These are phyloP conservation scores for Lactarius akahatsu DNA, from an alignment of 768 basidiomycete genomes.

Conservation along the genomic window DNA sequence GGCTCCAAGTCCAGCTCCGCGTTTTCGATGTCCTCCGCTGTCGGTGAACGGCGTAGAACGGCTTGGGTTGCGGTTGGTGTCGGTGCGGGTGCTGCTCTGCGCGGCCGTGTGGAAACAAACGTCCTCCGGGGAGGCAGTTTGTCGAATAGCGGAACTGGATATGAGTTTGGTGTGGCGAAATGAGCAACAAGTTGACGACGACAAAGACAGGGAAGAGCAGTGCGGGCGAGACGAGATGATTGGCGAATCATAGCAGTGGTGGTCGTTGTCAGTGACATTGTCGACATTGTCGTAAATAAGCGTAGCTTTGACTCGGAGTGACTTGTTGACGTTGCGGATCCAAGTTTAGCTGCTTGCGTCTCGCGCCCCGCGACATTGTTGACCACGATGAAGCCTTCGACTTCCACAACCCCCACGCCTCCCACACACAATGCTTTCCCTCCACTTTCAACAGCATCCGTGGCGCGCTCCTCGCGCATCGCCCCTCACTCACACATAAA, in stretches of 20 bases:
- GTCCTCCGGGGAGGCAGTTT: slow-evolving; percentile 3
- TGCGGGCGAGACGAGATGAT: background rate
- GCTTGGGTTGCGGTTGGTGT: slow-evolving; percentile 30
- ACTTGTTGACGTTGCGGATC: background rate
- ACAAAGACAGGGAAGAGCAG: background rate
- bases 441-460: slow-evolving; percentile 60
- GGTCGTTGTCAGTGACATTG: background rate
- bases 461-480: slow-evolving; percentile 72
- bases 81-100: slow-evolving; percentile 7
- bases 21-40: slow-evolving; percentile 48
- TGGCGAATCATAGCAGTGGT: background rate
- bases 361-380: background rate
- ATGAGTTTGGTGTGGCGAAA: background rate
- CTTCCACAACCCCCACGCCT: slow-evolving; percentile 31
- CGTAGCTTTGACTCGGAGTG: background rate
- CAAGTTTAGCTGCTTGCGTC: background rate
- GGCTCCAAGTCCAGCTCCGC: slow-evolving; percentile 66
- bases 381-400: slow-evolving; percentile 28
- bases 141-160: background rate
- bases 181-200: slow-evolving; percentile 4
- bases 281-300: background rate
- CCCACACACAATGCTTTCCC: slow-evolving; percentile 66
- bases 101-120: slow-evolving; percentile 15
- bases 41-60: slow-evolving; percentile 39
- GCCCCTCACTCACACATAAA: slow-evolving; percentile 96